phyloP scores from a whole-genome alignment of 164 flowering plant genomes.

The Vitis rupestris region DNA sequence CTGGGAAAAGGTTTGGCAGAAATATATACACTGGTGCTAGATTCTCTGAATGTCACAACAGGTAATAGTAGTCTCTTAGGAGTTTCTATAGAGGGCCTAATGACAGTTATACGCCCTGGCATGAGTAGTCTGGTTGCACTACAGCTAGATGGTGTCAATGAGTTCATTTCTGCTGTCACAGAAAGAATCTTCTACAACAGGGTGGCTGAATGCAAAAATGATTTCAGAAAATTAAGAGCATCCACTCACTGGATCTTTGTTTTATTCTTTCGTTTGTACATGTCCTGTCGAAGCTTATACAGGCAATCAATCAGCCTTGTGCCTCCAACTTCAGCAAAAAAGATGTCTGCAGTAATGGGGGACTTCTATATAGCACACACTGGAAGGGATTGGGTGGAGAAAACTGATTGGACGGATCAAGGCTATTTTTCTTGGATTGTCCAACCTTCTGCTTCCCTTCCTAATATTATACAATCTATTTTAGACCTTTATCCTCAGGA shows the following conservation, averaged over 20 bases:
- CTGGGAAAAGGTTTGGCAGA: conserved; percentile 68
- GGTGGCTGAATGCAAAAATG: conserved; percentile 11
- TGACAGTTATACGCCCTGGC: conserved; percentile 43
- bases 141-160: conserved; percentile 26
- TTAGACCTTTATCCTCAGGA: conserved; percentile 37
- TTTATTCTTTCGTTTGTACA: conserved; percentile 65
- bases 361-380: conserved; percentile 49
- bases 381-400: conserved; percentile 63
- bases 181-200: conserved; percentile 22
- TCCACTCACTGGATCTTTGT: conserved; percentile 48
- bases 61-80: conserved; percentile 71
- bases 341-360: conserved; percentile 57
- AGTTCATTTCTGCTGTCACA: conserved; percentile 37
- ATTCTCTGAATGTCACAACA: conserved; percentile 52
- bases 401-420: conserved; percentile 37
- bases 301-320: conserved; percentile 65
- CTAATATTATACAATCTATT: conserved; percentile 37
- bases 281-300: conserved; percentile 67
- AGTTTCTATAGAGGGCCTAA: conserved; percentile 48
- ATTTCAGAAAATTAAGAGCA: conserved; percentile 2
- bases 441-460: conserved; percentile 60
- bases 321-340: conserved; percentile 64
- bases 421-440: conserved; percentile 80
- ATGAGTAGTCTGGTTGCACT: conserved; percentile 41
- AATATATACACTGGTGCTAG: conserved; percentile 58